Base-by-base conservation (phyloP, 2,329 filamentous ascomycete species). In the Plectosphaerella plurivora region DNA sequence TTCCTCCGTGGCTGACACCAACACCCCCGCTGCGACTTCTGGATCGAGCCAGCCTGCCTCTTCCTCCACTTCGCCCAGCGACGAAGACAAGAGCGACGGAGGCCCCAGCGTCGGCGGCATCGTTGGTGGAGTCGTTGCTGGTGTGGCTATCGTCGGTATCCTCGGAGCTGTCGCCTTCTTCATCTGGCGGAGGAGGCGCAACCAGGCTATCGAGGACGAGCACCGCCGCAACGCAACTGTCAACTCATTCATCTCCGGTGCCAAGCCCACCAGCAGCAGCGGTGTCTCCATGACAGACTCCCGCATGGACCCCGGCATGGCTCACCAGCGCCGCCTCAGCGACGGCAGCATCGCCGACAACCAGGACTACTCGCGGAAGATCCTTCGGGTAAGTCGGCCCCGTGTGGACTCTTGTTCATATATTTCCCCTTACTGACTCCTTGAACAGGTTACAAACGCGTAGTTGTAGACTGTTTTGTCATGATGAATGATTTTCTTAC, bases 281-380 rank as follows among this genome's bases (percentile, higher is more conserved):
- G 77, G 77, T 56, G 71, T 84, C 71, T 90, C 89, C 10, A 86
- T 89, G 73, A 84, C 84, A 14, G 93, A 97, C 66, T 86, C 89
- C 42, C 84, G 93, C 51, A 83, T 97, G 53, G 93, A 97, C 59
- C 91, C 91, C 8, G 86, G 91, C 58, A 86, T 95, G 80, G 86
- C 87, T 53, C 83, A 91, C 61, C 28, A 33, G 28, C 81, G 91
- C 65, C 84, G 92, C 70, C 82, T 93, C 74, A 97, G 93, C 72
- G 90, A 94, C 64, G 93, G 93, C 61, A 97, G 92, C 71, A 97
- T 97, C 69, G 93, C 92, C 50, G 93, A 97, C 69, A 95, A 97
- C 72, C 86, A 96, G 72, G 93, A 97, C 70, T 97, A 96, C 74
- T 97, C 93, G 57, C 85, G 93, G 73, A 88, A 89, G 73, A 97